phyloP scores from a whole-genome alignment of 1,139 yeast species.

The Kazachstania sp. region DNA sequence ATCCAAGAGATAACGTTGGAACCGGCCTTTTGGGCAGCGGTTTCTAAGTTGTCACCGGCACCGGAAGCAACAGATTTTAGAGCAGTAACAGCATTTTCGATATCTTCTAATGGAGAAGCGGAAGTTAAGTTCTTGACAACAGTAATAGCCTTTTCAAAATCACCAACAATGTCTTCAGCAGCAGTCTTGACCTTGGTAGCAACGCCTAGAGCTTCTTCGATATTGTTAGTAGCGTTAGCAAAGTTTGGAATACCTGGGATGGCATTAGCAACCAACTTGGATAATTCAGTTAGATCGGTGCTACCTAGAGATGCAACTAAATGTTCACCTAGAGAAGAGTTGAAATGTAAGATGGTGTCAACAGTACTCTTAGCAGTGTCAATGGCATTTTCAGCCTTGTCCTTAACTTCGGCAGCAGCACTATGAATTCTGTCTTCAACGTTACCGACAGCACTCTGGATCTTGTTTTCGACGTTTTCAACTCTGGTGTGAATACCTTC shows the following conservation, averaged over 20 bases:
- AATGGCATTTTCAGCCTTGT: not conserved
- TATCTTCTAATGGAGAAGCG: slow-evolving; percentile 1
- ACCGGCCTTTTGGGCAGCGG: slow-evolving; percentile 2
- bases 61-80: slow-evolving; percentile 1
- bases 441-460: not conserved
- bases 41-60: slow-evolving; percentile 1
- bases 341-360: slow-evolving; percentile 2
- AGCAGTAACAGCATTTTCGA: slow-evolving; percentile 1
- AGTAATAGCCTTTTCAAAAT: not conserved
- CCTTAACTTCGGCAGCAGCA: slow-evolving; percentile 1
- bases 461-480: not conserved
- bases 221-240: not conserved
- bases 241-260: slow-evolving; percentile 4
- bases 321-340: slow-evolving; percentile 3
- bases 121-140: slow-evolving; percentile 1
- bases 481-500: not conserved
- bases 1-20: slow-evolving; percentile 1
- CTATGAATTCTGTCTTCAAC: slow-evolving; percentile 2
- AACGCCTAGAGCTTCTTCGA: not conserved
- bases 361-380: not conserved
- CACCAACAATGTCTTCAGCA: slow-evolving; percentile 1
- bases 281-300: not conserved
- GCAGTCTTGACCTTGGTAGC: slow-evolving; percentile 2
- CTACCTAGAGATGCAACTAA: slow-evolving; percentile 1
- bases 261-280: not conserved